Percentiles rank a stretch among this genome's conserved stretches.
phyloP scores from a whole-genome alignment of 2,329 filamentous ascomycete species.

The Zasmidium cellare region DNA sequence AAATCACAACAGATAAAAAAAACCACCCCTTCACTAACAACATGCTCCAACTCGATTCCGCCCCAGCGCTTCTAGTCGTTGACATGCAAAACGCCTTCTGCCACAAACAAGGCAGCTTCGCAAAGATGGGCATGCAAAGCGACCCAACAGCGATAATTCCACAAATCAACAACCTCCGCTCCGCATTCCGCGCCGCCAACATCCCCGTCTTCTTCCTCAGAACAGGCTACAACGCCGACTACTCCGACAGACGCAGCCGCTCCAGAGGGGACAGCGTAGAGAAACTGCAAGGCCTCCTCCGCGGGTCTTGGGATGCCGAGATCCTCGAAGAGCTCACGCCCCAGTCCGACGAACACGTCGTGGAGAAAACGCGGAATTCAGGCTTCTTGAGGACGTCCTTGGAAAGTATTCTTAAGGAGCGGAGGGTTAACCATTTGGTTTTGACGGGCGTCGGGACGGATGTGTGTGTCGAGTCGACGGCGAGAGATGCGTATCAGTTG shows the following conservation, averaged over 20 bases:
- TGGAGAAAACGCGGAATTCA: conserved; percentile 15
- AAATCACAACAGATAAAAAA: too few species aligned
- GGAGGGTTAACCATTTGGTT: conserved; percentile 10
- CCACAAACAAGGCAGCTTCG: conserved; percentile 12
- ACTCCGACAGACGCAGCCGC: conserved; percentile 5
- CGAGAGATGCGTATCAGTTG: conserved; percentile 9
- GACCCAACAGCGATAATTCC: conserved; percentile 4
- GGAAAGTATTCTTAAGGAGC: conserved; percentile 7
- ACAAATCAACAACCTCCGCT: conserved; percentile 8
- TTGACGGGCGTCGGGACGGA: conserved; percentile 15
- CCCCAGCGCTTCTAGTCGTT: conserved; percentile 23
- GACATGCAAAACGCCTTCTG: conserved; percentile 19
- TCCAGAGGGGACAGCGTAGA: neutral
- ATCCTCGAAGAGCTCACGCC: conserved; percentile 13
- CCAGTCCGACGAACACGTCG: conserved; percentile 6
- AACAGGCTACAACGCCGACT: conserved; percentile 9
- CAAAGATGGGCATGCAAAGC: conserved; percentile 2
- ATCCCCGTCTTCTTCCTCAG: conserved; percentile 11
- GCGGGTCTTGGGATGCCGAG: conserved; percentile 12
- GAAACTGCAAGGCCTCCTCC: conserved; percentile 2
- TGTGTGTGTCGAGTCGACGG: conserved; percentile 17
- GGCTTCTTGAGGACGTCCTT: conserved; percentile 10
- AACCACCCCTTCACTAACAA: too few species aligned
- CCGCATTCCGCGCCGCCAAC: conserved; percentile 2
- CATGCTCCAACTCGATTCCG: conserved; percentile 5